Percentiles rank a stretch among this genome's conserved stretches.
Conservation (phyloP, 2,329 filamentous ascomycete species). For the Beauveria australis region DNA sequence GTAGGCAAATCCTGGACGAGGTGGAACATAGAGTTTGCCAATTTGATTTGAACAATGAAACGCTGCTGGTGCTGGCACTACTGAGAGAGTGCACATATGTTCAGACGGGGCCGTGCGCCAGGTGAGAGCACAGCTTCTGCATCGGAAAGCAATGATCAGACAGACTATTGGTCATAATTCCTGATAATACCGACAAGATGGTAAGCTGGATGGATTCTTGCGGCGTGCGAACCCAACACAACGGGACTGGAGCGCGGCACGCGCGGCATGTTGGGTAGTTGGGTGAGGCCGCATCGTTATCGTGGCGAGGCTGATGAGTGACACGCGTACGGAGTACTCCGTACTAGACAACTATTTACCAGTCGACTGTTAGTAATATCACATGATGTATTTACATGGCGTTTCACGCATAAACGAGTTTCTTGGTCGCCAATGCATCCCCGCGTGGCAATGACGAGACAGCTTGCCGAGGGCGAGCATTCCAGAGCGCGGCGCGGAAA, state of each 20-base stretch:
- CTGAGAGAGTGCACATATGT: neutral
- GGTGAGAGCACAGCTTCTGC: neutral
- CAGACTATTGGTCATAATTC: too few relatives aligned
- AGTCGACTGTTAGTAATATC: neutral
- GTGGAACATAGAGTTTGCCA: neutral
- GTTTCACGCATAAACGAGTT: neutral
- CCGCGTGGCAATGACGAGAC: neutral
- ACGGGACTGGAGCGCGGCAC: neutral
- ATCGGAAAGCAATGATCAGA: too few relatives aligned
- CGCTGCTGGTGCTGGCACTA: neutral
- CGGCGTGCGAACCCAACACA: neutral
- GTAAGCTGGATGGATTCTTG: too few relatives aligned
- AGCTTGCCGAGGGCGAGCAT: neutral
- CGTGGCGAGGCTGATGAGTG: neutral
- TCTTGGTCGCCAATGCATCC: neutral
- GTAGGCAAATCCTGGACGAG: neutral
- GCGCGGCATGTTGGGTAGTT: neutral
- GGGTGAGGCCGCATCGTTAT: neutral
- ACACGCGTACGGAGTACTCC: neutral
- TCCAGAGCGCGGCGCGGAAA: neutral
- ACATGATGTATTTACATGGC: neutral
- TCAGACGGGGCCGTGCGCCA: conserved; percentile 4
- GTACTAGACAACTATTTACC: neutral
- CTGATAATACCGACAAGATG: neutral
- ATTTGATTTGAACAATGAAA: conserved; percentile 7